phyloP scores from a whole-genome alignment of 768 basidiomycete genomes.

The Pseudohyphozyma bogoriensis region DNA sequence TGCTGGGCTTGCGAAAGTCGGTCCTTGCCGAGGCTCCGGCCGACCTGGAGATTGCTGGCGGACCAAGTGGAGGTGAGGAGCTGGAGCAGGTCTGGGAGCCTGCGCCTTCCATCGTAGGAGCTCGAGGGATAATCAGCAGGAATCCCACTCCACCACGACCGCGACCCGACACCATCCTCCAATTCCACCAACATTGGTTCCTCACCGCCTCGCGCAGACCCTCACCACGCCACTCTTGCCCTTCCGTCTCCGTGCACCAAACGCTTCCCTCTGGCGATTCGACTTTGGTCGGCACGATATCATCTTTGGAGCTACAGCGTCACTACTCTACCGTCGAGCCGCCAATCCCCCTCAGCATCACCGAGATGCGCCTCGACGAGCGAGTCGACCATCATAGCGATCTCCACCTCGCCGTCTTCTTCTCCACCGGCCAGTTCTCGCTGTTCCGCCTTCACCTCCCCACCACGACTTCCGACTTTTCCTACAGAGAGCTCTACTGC shows the following conservation, averaged over 20 bases:
- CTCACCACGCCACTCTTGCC: neutral
- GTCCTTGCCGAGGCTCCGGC: conserved; percentile 6
- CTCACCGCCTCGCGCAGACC: conserved; percentile 6
- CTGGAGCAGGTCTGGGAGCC: too few species aligned
- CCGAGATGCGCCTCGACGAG: conserved; percentile 21
- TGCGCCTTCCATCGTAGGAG: neutral
- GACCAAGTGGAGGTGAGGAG: neutral
- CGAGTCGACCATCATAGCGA: fast-evolving
- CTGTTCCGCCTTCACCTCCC: conserved; percentile 18
- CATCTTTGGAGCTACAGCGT: neutral
- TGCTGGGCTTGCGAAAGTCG: conserved; percentile 4
- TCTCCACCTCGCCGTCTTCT: conserved; percentile 10
- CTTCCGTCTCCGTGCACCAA: conserved; percentile 6
- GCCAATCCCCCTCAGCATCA: conserved; percentile 1
- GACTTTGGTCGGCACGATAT: conserved; percentile 1
- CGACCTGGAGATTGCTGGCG: neutral
- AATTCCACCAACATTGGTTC: conserved; percentile 13
- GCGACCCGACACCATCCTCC: conserved; percentile 13
- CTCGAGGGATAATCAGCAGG: too few species aligned
- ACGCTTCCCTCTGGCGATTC: conserved; percentile 6
- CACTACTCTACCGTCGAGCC: conserved; percentile 6
- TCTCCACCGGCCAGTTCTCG: conserved; percentile 23
- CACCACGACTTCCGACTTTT: neutral
- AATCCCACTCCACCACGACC: too few species aligned
- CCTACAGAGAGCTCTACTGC: neutral